Evolutionary conservation across 768 basidiomycete species (phyloP).

Genomic region (Cantharellus anzutake): DNA sequence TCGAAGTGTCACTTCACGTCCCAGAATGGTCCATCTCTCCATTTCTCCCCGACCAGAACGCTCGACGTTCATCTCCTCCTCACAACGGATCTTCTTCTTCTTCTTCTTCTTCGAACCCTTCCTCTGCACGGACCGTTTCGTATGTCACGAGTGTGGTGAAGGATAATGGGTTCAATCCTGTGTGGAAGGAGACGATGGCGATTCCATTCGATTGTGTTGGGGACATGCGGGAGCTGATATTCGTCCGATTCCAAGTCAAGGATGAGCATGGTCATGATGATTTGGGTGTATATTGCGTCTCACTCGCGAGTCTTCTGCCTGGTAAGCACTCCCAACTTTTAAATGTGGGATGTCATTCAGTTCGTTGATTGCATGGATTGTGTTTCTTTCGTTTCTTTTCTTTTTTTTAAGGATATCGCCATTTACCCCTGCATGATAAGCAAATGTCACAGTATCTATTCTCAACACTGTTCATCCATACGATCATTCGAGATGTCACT

Average conservation of each 20-base stretch:
- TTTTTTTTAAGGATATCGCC: conserved; percentile 48
- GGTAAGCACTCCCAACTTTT: conserved; percentile 27
- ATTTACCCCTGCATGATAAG: conserved; percentile 75
- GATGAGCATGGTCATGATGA: conserved; percentile 35
- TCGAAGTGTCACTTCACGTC: conserved; percentile 59
- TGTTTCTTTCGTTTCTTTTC: conserved; percentile 7
- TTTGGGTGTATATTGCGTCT: conserved; percentile 54
- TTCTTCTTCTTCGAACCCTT: not conserved
- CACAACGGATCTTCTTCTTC: conserved; percentile 13
- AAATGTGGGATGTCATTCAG: conserved; percentile 12
- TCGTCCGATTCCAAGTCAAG: conserved; percentile 59
- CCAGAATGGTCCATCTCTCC: conserved; percentile 43
- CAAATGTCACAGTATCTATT: conserved; percentile 80
- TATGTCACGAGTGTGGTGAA: conserved; percentile 43
- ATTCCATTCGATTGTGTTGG: conserved; percentile 64
- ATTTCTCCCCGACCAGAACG: conserved; percentile 12
- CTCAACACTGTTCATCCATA: conserved; percentile 76
- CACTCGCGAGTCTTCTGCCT: conserved; percentile 48
- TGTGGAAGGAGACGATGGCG: conserved; percentile 53
- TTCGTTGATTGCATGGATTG: conserved; percentile 11
- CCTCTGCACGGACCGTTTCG: conserved; percentile 26
- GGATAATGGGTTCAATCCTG: conserved; percentile 87
- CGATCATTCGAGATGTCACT: conserved; percentile 25
- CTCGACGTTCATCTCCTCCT: conserved; percentile 8
- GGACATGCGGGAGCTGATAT: conserved; percentile 65